Evolutionary conservation across 306 rosid genomes (phyloP), one percentile per base, ranked within the genome.

Genomic region (Begonia masoniana): DNA sequence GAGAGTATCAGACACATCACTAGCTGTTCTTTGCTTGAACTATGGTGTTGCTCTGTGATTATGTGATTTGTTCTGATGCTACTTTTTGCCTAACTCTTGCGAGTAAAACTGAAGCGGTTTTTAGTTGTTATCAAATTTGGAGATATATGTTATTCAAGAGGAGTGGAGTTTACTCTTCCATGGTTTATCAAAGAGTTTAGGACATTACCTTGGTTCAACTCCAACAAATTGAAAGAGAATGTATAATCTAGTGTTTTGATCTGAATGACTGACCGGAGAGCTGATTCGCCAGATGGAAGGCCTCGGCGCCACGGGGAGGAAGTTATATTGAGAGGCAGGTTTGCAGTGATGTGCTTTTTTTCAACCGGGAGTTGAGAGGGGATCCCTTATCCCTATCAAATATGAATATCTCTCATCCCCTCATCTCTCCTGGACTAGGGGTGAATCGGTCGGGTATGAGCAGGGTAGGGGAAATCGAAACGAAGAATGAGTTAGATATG

Each of bases 301-400:
- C n/a, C n/a, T n/a, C n/a, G n/a, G n/a, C n/a, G n/a, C n/a, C n/a
- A n/a, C n/a, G n/a, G n/a, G n/a, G n/a, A 21, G n/a, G n/a, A 21
- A 3, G 1, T 21, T 2, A 1, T 0, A 21, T 21, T 2, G 24
- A 1, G 24, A 60, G 69, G 60, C n/a, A 71, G 73, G 45, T 78
- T 61, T 64, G 76, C 85, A 58, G 73, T 69, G 56, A 78, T 66
- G n/a, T n/a, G n/a, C n/a, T n/a, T n/a, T 65, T 82, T 76, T 76
- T 82, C 65, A 88, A 70, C 63, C 85, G 88, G 52, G 82, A 7
- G 86, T 88, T 65, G 84, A 50, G 45, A 88, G 74, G 57, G 86
- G 88, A 68, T 88, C 93, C 72, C 82, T 77, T 61, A 71, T 80
- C 78, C 85, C 24, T 21, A 1, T 17, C 19, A 17, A 17, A 17